Conservation (phyloP, 2,329 filamentous ascomycete species). For the Dactylonectria estremocensis region DNA sequence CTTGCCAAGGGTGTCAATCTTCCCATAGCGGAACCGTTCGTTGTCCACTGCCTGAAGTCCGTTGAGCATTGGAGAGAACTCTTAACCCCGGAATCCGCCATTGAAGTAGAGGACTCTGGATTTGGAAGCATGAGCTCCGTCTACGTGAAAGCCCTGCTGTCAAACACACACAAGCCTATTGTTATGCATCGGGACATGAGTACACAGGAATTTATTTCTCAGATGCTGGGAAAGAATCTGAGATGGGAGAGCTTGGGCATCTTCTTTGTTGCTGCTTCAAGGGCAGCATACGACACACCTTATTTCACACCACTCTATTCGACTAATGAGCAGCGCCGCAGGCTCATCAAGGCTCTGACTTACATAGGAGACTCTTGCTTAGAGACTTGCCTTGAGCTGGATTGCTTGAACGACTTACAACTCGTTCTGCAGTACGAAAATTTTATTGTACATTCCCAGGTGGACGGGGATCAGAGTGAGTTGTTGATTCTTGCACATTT, state of each 20-base stretch:
- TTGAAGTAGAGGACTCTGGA: no score
- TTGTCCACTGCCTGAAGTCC: constrained; percentile 12
- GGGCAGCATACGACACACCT: constrained; percentile 16
- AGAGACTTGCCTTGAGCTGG: constrained; percentile 33
- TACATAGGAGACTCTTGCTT: constrained; percentile 26
- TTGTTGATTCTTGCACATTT: constrained; percentile 25
- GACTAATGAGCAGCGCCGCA: constrained; percentile 7
- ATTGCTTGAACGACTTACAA: constrained; percentile 59
- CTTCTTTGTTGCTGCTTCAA: constrained; percentile 17
- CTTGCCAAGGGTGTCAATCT: constrained; percentile 20
- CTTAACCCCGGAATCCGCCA: no score
- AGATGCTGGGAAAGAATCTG: constrained; percentile 20
- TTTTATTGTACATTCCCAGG: constrained; percentile 59
- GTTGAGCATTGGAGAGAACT: background rate
- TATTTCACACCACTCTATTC: constrained; percentile 15
- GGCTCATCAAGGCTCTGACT: constrained; percentile 14
- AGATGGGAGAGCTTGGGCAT: constrained; percentile 24
- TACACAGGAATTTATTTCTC: constrained; percentile 11
- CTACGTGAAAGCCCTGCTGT: background rate
- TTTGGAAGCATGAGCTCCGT: background rate
- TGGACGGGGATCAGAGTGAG: constrained; percentile 57
- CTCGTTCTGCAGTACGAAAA: constrained; percentile 62
- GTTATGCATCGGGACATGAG: no score
- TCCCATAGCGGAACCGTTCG: constrained; percentile 21
- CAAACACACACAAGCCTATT: no score